phyloP scores from a whole-genome alignment of 768 basidiomycete species.

The Mycena latifolia region DNA sequence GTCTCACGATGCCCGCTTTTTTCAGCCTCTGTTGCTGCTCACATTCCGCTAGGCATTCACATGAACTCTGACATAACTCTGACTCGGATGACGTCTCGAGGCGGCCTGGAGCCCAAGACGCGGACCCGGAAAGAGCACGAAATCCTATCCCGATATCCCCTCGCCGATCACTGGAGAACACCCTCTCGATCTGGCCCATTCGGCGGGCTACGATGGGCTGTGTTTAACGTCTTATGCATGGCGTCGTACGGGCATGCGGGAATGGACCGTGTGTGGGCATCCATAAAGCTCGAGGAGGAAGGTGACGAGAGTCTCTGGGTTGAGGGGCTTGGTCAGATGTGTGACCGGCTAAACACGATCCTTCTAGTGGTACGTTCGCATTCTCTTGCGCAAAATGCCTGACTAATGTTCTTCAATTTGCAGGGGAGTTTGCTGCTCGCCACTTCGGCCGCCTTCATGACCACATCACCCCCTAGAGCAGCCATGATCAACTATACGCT shows the following conservation, averaged over 20 bases:
- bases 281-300: constrained; percentile 12
- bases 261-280: background rate
- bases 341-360: constrained; percentile 22
- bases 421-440: constrained; percentile 20
- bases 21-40: no score
- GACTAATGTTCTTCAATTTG: background rate
- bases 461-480: constrained; percentile 13
- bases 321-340: background rate
- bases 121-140: constrained; percentile 3
- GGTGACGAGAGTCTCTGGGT: constrained; percentile 15
- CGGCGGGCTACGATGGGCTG: background rate
- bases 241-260: constrained; percentile 9
- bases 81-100: no score
- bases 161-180: background rate
- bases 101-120: no score
- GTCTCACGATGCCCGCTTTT: no score
- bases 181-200: background rate
- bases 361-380: constrained; percentile 8
- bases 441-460: constrained; percentile 18
- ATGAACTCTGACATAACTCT: no score
- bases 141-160: background rate
- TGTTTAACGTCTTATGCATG: constrained; percentile 11
- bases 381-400: background rate
- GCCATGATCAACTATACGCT: constrained; percentile 9
- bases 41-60: no score